phyloP scores from a whole-genome alignment of 164 flowering plant genomes.

The Tetracentron sinense region DNA sequence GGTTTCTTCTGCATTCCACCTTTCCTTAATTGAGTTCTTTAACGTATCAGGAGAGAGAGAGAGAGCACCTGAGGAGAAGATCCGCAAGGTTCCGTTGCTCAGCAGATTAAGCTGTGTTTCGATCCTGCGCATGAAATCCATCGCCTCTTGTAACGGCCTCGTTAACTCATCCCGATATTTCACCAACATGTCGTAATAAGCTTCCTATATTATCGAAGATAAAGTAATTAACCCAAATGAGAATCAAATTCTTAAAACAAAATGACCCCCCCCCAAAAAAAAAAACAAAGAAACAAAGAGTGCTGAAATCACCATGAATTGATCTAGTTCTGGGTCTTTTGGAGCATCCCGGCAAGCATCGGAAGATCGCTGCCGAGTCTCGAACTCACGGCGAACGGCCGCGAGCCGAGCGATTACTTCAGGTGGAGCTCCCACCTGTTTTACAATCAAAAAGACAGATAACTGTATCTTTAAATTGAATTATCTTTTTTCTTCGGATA shows the following conservation, averaged over 20 bases:
- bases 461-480: not conserved
- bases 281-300: too few species aligned
- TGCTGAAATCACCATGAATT: constrained; percentile 87
- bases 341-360: constrained; percentile 28
- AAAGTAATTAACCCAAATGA: not conserved
- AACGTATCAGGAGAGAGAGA: not conserved
- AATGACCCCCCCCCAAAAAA: too few species aligned
- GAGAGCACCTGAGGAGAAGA: constrained; percentile 49
- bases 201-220: constrained; percentile 51
- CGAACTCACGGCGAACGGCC: constrained; percentile 66
- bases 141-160: constrained; percentile 92
- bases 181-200: constrained; percentile 85
- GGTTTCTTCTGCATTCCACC: too few species aligned
- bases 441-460: not conserved
- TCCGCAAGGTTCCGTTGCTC: constrained; percentile 40
- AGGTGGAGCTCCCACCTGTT: constrained; percentile 88
- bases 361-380: constrained; percentile 55
- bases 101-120: constrained; percentile 78
- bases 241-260: not conserved
- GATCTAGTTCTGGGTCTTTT: constrained; percentile 91
- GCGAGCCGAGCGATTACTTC: constrained; percentile 67
- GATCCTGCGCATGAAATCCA: constrained; percentile 87
- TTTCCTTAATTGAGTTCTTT: too few species aligned
- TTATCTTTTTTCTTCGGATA: not conserved
- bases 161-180: constrained; percentile 86